A percentile compares a stretch with the other conserved stretches of the same genome.
Evolutionary conservation across 2,329 filamentous ascomycete genomes (phyloP).

Genomic region (Fusarium hostae): DNA sequence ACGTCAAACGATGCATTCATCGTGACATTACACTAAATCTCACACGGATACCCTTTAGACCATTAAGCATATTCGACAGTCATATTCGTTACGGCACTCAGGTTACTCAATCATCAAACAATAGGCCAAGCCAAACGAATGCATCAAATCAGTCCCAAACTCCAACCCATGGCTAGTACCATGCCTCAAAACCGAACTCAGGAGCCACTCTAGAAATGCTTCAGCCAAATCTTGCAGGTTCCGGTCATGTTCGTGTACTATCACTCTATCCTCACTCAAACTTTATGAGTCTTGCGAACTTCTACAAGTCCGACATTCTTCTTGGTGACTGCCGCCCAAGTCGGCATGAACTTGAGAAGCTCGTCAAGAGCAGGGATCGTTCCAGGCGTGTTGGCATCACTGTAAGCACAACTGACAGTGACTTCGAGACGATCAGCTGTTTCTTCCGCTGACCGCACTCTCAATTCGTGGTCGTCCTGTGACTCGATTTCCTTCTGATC

Average conservation of each 20-base stretch:
- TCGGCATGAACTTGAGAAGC: constrained; percentile 77
- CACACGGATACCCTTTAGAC: neutral
- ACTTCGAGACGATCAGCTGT: constrained; percentile 63
- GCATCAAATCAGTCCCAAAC: constrained; percentile 17
- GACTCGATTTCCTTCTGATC: neutral
- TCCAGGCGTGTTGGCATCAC: constrained; percentile 78
- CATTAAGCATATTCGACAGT: neutral
- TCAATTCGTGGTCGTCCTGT: constrained; percentile 25
- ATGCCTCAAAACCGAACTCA: neutral
- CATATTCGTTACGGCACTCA: constrained; percentile 5
- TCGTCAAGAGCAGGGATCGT: constrained; percentile 88
- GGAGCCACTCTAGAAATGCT: constrained; percentile 19
- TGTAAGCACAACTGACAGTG: constrained; percentile 83
- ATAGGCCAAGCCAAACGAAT: constrained; percentile 12
- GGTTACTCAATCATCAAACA: constrained; percentile 31
- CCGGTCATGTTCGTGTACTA: neutral
- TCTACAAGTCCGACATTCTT: constrained; percentile 82
- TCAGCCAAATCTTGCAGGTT: neutral
- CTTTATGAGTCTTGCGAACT: constrained; percentile 71
- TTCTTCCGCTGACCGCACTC: constrained; percentile 7
- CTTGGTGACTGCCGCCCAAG: constrained; percentile 84
- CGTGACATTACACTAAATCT: neutral
- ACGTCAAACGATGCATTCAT: neutral
- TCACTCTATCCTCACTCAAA: constrained; percentile 1
- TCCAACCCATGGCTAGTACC: constrained; percentile 26